These are phyloP conservation scores for Picochlorum sp. DNA, from an alignment of 139 green algal species.

Conservation along the genomic window DNA sequence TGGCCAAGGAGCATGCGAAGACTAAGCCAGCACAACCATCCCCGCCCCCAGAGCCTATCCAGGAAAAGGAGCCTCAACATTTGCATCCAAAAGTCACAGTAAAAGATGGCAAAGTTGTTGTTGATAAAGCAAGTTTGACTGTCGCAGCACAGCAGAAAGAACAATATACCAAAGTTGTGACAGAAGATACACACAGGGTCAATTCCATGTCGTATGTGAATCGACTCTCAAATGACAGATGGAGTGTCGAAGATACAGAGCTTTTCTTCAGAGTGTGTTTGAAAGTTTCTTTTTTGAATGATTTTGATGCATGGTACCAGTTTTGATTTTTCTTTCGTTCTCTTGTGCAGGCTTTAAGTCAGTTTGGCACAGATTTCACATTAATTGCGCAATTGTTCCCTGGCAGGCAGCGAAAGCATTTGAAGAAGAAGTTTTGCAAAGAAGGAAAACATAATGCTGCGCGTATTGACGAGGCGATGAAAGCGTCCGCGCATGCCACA, in stretches of 20 bases:
- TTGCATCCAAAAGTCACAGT: slow-evolving; percentile 36
- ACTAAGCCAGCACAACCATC: neutral
- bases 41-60: neutral
- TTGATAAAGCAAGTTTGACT: slow-evolving; percentile 39
- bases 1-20: neutral
- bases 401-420: slow-evolving; percentile 38
- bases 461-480: slow-evolving; percentile 27
- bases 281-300: slow-evolving; percentile 5
- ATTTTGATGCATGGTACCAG: neutral
- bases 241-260: slow-evolving; percentile 50
- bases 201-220: slow-evolving; percentile 49
- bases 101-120: slow-evolving; percentile 42
- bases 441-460: slow-evolving; percentile 17
- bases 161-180: slow-evolving; percentile 26
- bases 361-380: slow-evolving; percentile 74
- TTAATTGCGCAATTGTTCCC: slow-evolving; percentile 63
- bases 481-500: neutral
- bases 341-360: slow-evolving; percentile 28
- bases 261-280: slow-evolving; percentile 55
- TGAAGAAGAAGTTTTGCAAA: slow-evolving; percentile 53
- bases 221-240: slow-evolving; percentile 40
- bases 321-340: neutral
- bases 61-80: neutral
- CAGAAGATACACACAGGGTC: slow-evolving; percentile 28
- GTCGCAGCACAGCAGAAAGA: slow-evolving; percentile 43